These are phyloP conservation scores for Penstemon eatonii DNA, from an alignment of 257 asterid genomes.

Conservation along the genomic window DNA sequence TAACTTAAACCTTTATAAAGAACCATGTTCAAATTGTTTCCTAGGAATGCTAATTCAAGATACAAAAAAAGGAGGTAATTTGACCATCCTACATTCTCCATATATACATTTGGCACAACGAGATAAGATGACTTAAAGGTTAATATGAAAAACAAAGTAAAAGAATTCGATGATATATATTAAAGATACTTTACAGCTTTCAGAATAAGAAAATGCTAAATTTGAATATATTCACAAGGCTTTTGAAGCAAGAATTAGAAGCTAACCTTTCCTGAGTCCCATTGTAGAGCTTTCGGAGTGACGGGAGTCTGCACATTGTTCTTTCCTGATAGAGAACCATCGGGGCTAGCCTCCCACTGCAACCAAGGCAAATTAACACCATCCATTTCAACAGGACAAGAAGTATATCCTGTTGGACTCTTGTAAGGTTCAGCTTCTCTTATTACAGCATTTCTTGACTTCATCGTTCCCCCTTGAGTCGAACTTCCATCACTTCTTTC, in stretches of 20 bases:
- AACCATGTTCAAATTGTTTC: too few relatives aligned
- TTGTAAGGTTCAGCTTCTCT: slow-evolving; percentile 42
- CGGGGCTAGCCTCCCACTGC: slow-evolving; percentile 83
- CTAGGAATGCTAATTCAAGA: not conserved
- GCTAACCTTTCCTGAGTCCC: slow-evolving; percentile 59
- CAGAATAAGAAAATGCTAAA: not conserved
- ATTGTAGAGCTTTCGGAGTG: slow-evolving; percentile 44
- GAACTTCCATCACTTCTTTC: slow-evolving; percentile 89
- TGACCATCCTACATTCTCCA: not conserved
- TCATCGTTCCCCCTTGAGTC: slow-evolving; percentile 53
- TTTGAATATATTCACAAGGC: not conserved
- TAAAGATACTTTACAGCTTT: not conserved
- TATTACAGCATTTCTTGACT: slow-evolving; percentile 32
- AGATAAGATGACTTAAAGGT: not conserved
- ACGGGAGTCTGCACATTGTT: slow-evolving; percentile 41
- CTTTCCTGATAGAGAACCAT: slow-evolving; percentile 42
- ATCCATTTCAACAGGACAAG: slow-evolving; percentile 58
- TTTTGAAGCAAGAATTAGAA: slow-evolving; percentile 17
- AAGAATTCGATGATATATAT: slow-evolving; percentile 12
- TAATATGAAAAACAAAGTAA: not conserved
- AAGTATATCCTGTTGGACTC: slow-evolving; percentile 45
- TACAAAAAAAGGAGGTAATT: not conserved
- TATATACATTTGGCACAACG: not conserved
- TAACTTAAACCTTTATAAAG: not conserved
- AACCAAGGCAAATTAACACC: slow-evolving; percentile 85